Evolutionary conservation across 2,329 filamentous ascomycete genomes (phyloP), one percentile per base, ranked within the genome.

Genomic region (Diaporthe destruens): DNA sequence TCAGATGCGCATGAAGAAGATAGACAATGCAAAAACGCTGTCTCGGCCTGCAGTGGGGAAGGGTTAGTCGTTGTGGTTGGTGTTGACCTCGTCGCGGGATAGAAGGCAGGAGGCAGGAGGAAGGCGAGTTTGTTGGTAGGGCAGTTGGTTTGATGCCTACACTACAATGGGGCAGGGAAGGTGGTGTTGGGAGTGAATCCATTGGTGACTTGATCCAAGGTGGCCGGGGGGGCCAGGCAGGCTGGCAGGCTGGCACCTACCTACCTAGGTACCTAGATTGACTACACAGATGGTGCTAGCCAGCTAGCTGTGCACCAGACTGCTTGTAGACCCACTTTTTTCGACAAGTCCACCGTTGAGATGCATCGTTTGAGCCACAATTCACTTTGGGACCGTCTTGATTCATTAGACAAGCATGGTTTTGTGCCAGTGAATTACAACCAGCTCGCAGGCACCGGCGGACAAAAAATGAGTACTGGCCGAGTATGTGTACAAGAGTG

Each of bases 131-230:
- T 65, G 61, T 65, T 65, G 61, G 61, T 51, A 20, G 56, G 56
- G 56, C 16, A 23, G 61, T 65, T 65, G 61, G 61, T 65, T 51
- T 51, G 61, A 65, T 65, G 61, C 61, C 61, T 65, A 49, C 61
- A 34, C 44, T 65, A 49, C 61, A 49, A 65, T 49, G 44, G 61
- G 59, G 44, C 61, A 65, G 47, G 61, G 61, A 51, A 51, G 61
- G 44, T 11, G 42, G 59, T 63, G 23, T 29, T 65, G 39, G 59
- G 59, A 23, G 44, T 36, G 39, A 63, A n/a, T 63, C 42, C 59
- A 65, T 65, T 51, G 42, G 59, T 25, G 44, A 36, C 59, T 29
- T 65, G 42, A 36, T 47, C 25, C 42, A 32, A 36, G 29, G 59
- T 16, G 20, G 42, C 59, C 59, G 51, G 59, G 57, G 61, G 44